phyloP scores from a whole-genome alignment of 2,329 filamentous ascomycete genomes.

The Didymella glomerata region DNA sequence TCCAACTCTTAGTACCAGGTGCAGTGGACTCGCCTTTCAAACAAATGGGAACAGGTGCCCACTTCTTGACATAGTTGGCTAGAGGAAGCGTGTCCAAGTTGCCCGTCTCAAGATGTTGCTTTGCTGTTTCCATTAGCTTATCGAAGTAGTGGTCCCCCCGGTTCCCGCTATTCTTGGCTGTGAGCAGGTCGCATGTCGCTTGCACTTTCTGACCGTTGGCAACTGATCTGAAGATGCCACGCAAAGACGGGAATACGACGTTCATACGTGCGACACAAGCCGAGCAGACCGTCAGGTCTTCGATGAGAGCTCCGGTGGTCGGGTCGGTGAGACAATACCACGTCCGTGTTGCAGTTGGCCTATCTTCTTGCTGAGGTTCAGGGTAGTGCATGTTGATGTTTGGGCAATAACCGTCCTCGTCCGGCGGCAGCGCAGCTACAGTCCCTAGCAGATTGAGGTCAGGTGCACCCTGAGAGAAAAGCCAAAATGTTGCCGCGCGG shows the following conservation, averaged over 20 bases:
- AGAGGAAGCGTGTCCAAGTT: not conserved
- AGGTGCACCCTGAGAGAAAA: conserved; percentile 21
- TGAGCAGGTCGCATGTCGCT: conserved; percentile 34
- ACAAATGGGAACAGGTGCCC: conserved; percentile 5
- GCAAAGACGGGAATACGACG: conserved; percentile 26
- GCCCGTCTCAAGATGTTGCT: not conserved
- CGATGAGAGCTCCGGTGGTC: conserved; percentile 19
- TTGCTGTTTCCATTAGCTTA: conserved; percentile 12
- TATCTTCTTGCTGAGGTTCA: conserved; percentile 24
- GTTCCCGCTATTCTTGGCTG: conserved; percentile 7
- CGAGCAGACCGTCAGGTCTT: conserved; percentile 35
- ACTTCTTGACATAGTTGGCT: not conserved
- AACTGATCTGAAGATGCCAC: conserved; percentile 24
- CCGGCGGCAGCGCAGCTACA: conserved; percentile 19
- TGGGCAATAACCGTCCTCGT: conserved; percentile 31
- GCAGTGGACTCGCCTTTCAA: not conserved
- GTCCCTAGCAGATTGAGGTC: conserved; percentile 27
- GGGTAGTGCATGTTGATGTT: conserved; percentile 26
- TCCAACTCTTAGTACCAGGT: not conserved
- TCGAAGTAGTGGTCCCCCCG: conserved; percentile 26
- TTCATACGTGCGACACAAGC: conserved; percentile 26
- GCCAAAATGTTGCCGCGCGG: conserved; percentile 28
- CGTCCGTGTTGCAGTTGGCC: conserved; percentile 23
- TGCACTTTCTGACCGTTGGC: conserved; percentile 22
- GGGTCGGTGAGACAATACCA: conserved; percentile 34